Conservation (phyloP, 345 rosid genomes). For the Syzygium jambos region DNA sequence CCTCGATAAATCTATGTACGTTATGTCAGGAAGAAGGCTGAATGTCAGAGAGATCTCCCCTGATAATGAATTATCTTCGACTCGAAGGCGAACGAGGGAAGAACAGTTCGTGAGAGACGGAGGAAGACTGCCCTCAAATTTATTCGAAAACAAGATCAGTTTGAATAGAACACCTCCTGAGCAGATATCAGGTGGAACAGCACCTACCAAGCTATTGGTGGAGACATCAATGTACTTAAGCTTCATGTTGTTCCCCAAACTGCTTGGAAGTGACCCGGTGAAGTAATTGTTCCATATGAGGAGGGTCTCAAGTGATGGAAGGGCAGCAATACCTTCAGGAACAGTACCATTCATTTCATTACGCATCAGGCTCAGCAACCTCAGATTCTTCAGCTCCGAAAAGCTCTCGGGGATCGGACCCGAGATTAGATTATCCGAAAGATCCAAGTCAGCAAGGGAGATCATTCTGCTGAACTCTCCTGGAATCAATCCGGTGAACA, state of each 20-base stretch:
- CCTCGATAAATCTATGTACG: slow-evolving; percentile 69
- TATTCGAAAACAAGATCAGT: slow-evolving; percentile 75
- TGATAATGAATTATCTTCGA: slow-evolving; percentile 79
- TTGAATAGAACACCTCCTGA: slow-evolving; percentile 59
- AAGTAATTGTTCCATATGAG: slow-evolving; percentile 85
- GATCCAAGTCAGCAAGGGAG: slow-evolving; percentile 67
- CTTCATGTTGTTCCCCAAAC: slow-evolving; percentile 67
- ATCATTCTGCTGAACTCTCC: slow-evolving; percentile 52
- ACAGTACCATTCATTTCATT: slow-evolving; percentile 82
- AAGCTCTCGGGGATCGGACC: slow-evolving; percentile 82
- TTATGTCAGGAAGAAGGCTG: slow-evolving; percentile 45
- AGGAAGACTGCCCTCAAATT: slow-evolving; percentile 51
- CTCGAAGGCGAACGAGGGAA: slow-evolving; percentile 71
- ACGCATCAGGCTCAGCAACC: slow-evolving; percentile 69
- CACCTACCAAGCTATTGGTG: slow-evolving; percentile 63
- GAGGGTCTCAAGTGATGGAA: slow-evolving; percentile 72
- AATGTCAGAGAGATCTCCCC: slow-evolving; percentile 69
- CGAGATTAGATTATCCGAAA: slow-evolving; percentile 66
- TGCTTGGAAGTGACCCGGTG: slow-evolving; percentile 67
- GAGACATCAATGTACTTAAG: slow-evolving; percentile 90
- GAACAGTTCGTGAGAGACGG: slow-evolving; percentile 70
- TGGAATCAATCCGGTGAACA: slow-evolving; percentile 54
- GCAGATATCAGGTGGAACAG: slow-evolving; percentile 73
- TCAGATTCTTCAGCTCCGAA: slow-evolving; percentile 57
- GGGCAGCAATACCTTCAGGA: slow-evolving; percentile 60